A percentile compares a stretch with the other conserved stretches of the same genome.
phyloP scores from a whole-genome alignment of 2,329 filamentous ascomycete genomes.

The Monilinia polystroma region DNA sequence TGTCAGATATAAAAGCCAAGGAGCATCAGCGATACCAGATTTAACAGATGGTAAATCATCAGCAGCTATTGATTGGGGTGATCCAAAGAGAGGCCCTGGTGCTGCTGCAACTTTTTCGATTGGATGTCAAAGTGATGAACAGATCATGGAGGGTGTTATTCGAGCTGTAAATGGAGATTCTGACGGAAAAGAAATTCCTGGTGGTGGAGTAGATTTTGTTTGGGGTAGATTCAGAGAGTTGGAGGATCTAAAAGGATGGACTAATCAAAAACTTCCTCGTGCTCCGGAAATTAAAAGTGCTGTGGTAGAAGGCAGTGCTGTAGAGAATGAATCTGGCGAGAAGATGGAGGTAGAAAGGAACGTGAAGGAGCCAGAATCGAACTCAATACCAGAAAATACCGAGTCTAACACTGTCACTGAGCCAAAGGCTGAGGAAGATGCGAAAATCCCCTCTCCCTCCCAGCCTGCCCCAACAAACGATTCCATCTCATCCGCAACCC shows the following conservation, averaged over 20 bases:
- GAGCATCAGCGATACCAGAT: slow-evolving; percentile 57
- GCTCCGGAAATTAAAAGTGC: background rate
- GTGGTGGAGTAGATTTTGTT: slow-evolving; percentile 63
- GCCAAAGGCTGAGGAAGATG: background rate
- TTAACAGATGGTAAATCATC: slow-evolving; percentile 57
- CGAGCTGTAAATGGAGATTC: slow-evolving; percentile 59
- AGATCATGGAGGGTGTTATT: slow-evolving; percentile 54
- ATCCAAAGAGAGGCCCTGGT: slow-evolving; percentile 62
- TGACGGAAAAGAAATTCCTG: slow-evolving; percentile 56
- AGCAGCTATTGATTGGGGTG: slow-evolving; percentile 87
- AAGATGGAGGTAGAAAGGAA: background rate
- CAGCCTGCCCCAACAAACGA: background rate
- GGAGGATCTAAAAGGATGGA: slow-evolving; percentile 67
- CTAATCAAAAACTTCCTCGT: slow-evolving; percentile 47
- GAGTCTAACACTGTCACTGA: background rate
- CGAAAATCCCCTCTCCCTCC: background rate
- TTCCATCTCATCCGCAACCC: slow-evolving; percentile 26
- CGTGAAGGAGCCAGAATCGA: background rate
- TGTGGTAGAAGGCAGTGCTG: background rate
- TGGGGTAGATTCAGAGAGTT: slow-evolving; percentile 66
- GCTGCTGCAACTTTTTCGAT: slow-evolving; percentile 56
- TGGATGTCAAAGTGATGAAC: slow-evolving; percentile 58
- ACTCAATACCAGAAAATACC: background rate
- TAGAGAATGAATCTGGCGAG: background rate
- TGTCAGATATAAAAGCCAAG: slow-evolving; percentile 61